These are phyloP conservation scores for Aphanomyces astaci DNA, from an alignment of 352 stramenopile species.

Conservation along the genomic window DNA sequence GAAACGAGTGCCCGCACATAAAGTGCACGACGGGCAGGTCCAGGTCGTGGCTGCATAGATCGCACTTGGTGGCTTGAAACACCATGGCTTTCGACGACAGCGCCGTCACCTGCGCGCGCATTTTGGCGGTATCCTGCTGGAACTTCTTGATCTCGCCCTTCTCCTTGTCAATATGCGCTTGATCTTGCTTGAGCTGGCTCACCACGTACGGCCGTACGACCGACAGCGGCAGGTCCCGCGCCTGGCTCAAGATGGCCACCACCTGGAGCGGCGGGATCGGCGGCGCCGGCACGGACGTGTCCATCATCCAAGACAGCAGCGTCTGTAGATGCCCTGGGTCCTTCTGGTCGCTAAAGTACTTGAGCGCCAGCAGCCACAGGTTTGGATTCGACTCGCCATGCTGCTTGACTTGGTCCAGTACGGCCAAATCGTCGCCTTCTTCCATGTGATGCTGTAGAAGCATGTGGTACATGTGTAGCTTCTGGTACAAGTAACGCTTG, in stretches of 20 bases:
- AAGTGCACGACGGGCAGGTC: conserved; percentile 88
- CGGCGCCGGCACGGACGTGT: conserved; percentile 45
- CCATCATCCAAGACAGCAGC: conserved; percentile 63
- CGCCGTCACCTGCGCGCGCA: conserved; percentile 83
- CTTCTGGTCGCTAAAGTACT: conserved; percentile 77
- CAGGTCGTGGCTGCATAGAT: conserved; percentile 82
- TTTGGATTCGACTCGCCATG: conserved; percentile 85
- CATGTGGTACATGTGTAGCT: conserved; percentile 92
- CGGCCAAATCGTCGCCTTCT: conserved; percentile 83
- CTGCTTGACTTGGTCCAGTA: conserved; percentile 85
- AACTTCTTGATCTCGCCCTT: conserved; percentile 83
- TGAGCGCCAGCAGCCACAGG: conserved; percentile 83
- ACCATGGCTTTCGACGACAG: conserved; percentile 80
- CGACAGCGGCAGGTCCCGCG: conserved; percentile 65
- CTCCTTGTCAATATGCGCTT: conserved; percentile 78
- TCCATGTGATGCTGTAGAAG: conserved; percentile 91
- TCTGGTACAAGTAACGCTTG: conserved; percentile 92
- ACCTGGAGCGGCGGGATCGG: conserved; percentile 77
- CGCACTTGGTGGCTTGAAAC: conserved; percentile 87
- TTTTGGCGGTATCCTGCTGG: conserved; percentile 81
- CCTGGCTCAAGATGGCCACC: conserved; percentile 78
- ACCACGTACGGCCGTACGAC: conserved; percentile 83
- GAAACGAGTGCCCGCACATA: conserved; percentile 87
- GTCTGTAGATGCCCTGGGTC: conserved; percentile 61
- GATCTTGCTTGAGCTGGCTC: conserved; percentile 66